Conservation (phyloP, 306 rosid genomes). For the Urtica urens region DNA sequence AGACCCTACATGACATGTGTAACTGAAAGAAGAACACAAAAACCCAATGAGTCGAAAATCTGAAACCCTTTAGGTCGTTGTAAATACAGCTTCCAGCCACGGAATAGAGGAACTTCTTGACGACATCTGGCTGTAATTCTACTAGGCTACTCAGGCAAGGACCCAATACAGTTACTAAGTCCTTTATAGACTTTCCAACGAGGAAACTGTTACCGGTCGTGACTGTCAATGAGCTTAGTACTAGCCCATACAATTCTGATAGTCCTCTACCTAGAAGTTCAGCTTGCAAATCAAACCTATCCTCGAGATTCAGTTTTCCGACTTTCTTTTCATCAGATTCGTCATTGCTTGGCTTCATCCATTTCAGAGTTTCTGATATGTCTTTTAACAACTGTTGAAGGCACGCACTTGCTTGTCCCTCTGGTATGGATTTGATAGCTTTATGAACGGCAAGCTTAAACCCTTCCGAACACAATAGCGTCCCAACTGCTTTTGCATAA, state of each 20-base stretch:
- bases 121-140: conserved; percentile 39
- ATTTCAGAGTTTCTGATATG: conserved; percentile 52
- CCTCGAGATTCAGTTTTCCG: conserved; percentile 1
- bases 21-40: conserved; percentile 63
- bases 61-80: conserved; percentile 30
- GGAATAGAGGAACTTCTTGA: conserved; percentile 41
- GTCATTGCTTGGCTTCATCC: conserved; percentile 42
- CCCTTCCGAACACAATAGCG: conserved; percentile 42
- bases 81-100: conserved; percentile 31
- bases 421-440: conserved; percentile 63
- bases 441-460: conserved; percentile 40
- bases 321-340: conserved; percentile 23
- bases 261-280: conserved; percentile 73
- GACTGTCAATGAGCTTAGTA: conserved; percentile 54
- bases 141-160: conserved; percentile 66
- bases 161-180: conserved; percentile 33
- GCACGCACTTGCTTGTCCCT: conserved; percentile 71
- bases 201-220: conserved; percentile 62
- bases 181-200: conserved; percentile 46
- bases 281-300: conserved; percentile 29
- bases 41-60: conserved; percentile 55
- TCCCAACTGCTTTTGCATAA: conserved; percentile 55
- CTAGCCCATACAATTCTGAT: conserved; percentile 58
- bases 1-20: conserved; percentile 58
- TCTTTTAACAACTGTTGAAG: conserved; percentile 46